phyloP scores from a whole-genome alignment of 352 stramenopile genomes.

The Phytophthora agathidicida region DNA sequence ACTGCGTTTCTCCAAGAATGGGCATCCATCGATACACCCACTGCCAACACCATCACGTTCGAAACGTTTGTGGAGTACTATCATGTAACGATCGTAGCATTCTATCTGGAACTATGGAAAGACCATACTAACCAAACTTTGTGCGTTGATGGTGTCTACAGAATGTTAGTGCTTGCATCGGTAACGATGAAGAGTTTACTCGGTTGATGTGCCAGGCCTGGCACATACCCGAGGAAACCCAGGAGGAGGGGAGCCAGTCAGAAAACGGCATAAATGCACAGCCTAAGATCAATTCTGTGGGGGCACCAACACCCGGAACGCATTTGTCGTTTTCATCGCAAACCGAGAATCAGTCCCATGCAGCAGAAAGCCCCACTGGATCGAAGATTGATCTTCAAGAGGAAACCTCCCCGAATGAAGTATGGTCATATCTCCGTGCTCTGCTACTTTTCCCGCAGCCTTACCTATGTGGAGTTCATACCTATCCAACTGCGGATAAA shows the following conservation, averaged over 20 bases:
- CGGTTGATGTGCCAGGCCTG: constrained; percentile 78
- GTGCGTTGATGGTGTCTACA: constrained; percentile 10
- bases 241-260: constrained; percentile 3
- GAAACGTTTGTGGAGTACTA: constrained; percentile 85
- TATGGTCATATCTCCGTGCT: constrained; percentile 29
- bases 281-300: background rate
- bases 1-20: constrained; percentile 79
- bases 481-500: constrained; percentile 44
- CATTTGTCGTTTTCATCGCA: background rate
- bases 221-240: constrained; percentile 43
- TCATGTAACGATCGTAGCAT: constrained; percentile 41
- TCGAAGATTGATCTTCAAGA: background rate
- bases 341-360: background rate
- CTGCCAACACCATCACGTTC: constrained; percentile 52
- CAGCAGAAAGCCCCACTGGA: background rate
- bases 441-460: constrained; percentile 26
- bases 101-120: constrained; percentile 6
- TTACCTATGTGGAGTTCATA: constrained; percentile 8
- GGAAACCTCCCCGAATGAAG: constrained; percentile 4
- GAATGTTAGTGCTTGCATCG: constrained; percentile 83
- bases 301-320: background rate
- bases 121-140: constrained; percentile 5
- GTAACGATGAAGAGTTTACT: constrained; percentile 85
- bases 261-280: background rate
- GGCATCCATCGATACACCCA: constrained; percentile 36